These are phyloP conservation scores for Cladosporium phlei DNA, from an alignment of 2,329 filamentous ascomycete genomes.

Conservation along the genomic window DNA sequence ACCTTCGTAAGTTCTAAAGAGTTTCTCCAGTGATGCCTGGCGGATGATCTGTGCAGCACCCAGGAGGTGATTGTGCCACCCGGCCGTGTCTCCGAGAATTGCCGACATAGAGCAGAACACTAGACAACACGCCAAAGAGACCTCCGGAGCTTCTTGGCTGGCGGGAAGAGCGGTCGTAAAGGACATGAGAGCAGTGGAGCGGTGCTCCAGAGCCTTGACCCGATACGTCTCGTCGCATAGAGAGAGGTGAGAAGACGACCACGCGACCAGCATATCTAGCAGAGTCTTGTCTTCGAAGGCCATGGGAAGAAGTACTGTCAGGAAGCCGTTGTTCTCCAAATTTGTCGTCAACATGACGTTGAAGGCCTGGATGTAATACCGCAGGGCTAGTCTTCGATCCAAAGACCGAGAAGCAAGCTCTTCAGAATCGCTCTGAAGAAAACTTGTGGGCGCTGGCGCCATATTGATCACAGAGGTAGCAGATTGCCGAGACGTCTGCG, in stretches of 20 bases:
- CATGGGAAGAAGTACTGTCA: constrained; percentile 11
- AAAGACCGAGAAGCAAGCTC: not conserved
- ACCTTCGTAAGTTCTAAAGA: constrained; percentile 3
- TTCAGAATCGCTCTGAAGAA: not conserved
- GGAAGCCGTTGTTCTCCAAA: constrained; percentile 10
- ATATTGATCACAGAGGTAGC: not conserved
- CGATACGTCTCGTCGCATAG: not conserved
- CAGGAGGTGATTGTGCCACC: constrained; percentile 5
- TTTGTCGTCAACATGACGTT: constrained; percentile 3
- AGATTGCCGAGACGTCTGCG: not conserved
- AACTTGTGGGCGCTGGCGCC: not conserved
- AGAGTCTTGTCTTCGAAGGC: constrained; percentile 3
- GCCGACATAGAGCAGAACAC: constrained; percentile 11
- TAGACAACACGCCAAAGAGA: constrained; percentile 5
- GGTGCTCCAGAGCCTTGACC: constrained; percentile 12
- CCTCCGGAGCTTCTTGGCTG: not conserved
- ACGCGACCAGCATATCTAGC: constrained; percentile 9
- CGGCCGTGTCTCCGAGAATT: constrained; percentile 4
- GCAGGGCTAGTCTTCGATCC: constrained; percentile 1
- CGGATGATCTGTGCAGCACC: constrained; percentile 5
- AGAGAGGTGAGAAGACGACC: constrained; percentile 12
- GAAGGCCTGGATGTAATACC: constrained; percentile 12
- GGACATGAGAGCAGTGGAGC: constrained; percentile 3
- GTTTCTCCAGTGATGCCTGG: not conserved
- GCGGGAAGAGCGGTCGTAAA: not conserved